Base-by-base conservation (phyloP, 257 asterid species). In the Rhazya stricta region DNA sequence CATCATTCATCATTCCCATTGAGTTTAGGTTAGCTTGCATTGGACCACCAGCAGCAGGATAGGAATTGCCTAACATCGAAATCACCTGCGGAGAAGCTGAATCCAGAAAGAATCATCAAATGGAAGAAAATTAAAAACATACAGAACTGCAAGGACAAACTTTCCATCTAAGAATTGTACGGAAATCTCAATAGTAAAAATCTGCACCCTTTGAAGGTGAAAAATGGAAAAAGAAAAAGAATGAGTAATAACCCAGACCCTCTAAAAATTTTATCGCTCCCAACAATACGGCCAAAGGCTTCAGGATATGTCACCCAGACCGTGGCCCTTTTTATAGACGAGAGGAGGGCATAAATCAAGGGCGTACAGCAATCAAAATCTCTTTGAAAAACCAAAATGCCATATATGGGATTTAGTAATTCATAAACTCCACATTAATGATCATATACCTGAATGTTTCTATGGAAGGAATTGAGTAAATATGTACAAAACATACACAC, bases 31-130 rank as follows among this genome's bases (percentile, higher is more conserved):
- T 94, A 82, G 91, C 82, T 79, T 92, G 99, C 66, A 84, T 86
- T 76, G 89, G 91, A 72, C 99, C 96, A 73, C 97, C 98, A 67
- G 84, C 84, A 74, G 89, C 27, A 81, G 98, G 94, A 80, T 89
- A 95, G 57, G 96, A 88, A 84, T 79, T 89, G 58, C 97, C 88
- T 62, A 92, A 78, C 94, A 95, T 95, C 46, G 99, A 92, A 72
- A 95, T 83, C 48, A 90, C 96, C 89, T 94, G 99, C 18, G 97
- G 99, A 80, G 97, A 89, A 87, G 96, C 99, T 95, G 96, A 87
- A 87, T 53, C 67, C 81, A 83, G 61, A 83, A 77, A 81, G 67
- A 70, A 45, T 68, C 82, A 79, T 41, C 43, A 25, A 75, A 71
- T 74, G 48, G 43, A 63, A 73, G n/a, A 50, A 51, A 67, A 76